A percentile compares a stretch with the other conserved stretches of the same genome.
phyloP scores from a whole-genome alignment of 345 rosid species.

The Garcia nutans region DNA sequence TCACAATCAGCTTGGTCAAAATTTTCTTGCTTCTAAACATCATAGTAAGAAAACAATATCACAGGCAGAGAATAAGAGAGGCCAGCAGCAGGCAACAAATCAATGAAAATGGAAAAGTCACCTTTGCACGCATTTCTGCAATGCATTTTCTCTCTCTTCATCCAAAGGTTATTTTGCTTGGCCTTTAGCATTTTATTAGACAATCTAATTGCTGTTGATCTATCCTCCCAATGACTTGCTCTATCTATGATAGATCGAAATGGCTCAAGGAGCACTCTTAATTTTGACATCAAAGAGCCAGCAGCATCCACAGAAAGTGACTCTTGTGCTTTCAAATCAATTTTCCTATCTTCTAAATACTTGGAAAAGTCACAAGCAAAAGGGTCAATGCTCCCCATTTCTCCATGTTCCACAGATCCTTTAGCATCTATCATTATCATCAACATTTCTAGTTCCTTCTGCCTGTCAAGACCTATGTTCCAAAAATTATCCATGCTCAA shows the following conservation, averaged over 20 bases:
- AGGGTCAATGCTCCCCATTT: slow-evolving; percentile 22
- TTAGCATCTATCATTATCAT: slow-evolving; percentile 35
- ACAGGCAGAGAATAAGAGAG: neutral
- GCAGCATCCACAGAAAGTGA: slow-evolving; percentile 59
- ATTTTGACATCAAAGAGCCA: slow-evolving; percentile 55
- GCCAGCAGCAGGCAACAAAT: neutral
- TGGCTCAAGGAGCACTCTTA: slow-evolving; percentile 71
- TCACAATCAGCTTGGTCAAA: slow-evolving; percentile 65
- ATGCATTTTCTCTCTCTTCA: slow-evolving; percentile 59
- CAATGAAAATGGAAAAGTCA: slow-evolving; percentile 25
- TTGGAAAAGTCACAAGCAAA: slow-evolving; percentile 34
- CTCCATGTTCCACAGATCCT: slow-evolving; percentile 27
- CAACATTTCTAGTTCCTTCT: slow-evolving; percentile 63
- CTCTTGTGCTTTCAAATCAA: slow-evolving; percentile 54
- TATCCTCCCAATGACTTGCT: slow-evolving; percentile 78
- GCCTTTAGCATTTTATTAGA: slow-evolving; percentile 50
- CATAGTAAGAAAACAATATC: slow-evolving; percentile 14
- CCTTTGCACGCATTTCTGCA: slow-evolving; percentile 68
- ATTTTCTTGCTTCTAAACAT: slow-evolving; percentile 54
- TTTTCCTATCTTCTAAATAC: slow-evolving; percentile 40
- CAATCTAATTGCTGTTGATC: slow-evolving; percentile 60
- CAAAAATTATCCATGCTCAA: no score
- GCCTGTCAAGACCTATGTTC: slow-evolving; percentile 56
- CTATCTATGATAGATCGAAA: slow-evolving; percentile 52
- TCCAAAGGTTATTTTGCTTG: slow-evolving; percentile 71